These are phyloP conservation scores for Trametes cinnabarina DNA, from an alignment of 768 basidiomycete species.

Conservation along the genomic window DNA sequence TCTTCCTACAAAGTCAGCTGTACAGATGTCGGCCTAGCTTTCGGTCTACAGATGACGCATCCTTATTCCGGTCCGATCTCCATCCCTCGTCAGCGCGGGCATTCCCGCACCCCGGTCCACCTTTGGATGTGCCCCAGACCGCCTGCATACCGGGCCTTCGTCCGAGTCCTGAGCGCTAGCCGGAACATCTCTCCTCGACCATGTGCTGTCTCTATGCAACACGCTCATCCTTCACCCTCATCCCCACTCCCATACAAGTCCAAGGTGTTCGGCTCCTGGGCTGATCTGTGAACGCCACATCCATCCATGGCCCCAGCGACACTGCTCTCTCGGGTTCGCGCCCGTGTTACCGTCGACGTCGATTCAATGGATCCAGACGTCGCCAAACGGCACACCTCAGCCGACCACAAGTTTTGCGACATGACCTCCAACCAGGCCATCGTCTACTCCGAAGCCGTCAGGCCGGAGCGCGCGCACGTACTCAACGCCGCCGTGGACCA, in stretches of 20 bases:
- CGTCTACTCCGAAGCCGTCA: slow-evolving; percentile 35
- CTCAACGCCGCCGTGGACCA: slow-evolving; percentile 33
- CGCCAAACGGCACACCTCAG: slow-evolving; percentile 33
- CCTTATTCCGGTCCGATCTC: not conserved
- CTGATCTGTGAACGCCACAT: no score
- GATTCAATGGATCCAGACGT: slow-evolving; percentile 49
- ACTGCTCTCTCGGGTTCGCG: slow-evolving; percentile 40
- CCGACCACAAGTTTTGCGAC: slow-evolving; percentile 35
- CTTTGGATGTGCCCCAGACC: no score
- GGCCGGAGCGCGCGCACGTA: slow-evolving; percentile 32
- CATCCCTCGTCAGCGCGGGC: not conserved
- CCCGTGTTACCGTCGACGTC: slow-evolving; percentile 40
- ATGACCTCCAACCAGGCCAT: slow-evolving; percentile 55
- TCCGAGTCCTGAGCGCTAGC: not conserved
- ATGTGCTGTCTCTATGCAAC: not conserved
- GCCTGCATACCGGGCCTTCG: no score
- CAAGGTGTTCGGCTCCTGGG: no score
- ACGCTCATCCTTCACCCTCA: not conserved
- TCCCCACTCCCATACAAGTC: not conserved
- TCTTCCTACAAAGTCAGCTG: not conserved
- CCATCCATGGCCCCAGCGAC: slow-evolving; percentile 18
- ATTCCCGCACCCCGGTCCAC: not conserved
- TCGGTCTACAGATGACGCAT: not conserved
- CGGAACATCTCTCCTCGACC: not conserved
- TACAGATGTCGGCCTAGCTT: no score